phyloP scores from a whole-genome alignment of 352 stramenopile genomes.

The Elongisporangium prolatum region DNA sequence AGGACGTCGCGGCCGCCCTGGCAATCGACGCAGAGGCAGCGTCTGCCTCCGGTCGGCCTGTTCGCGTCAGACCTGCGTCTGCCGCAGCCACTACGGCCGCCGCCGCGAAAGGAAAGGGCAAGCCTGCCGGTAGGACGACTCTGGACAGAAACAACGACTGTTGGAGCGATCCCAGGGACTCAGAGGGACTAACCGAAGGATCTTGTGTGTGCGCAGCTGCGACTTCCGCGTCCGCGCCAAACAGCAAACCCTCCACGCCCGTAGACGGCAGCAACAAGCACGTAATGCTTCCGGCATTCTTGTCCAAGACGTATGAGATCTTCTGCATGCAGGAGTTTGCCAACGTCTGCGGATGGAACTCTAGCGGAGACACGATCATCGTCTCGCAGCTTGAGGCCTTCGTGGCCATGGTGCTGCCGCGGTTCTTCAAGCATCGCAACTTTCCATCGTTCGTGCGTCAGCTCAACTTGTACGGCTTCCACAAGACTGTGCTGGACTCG shows the following conservation, averaged over 20 bases:
- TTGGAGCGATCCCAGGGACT: background rate
- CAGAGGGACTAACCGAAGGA: background rate
- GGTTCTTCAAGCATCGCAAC: constrained; percentile 93
- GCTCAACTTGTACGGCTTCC: constrained; percentile 93
- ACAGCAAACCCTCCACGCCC: constrained; percentile 10
- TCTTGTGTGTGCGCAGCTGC: constrained; percentile 1
- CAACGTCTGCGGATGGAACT: constrained; percentile 88
- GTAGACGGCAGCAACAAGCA: constrained; percentile 44
- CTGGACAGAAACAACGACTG: background rate
- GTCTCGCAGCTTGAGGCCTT: constrained; percentile 85
- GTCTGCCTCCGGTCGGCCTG: background rate
- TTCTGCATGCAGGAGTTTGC: constrained; percentile 85
- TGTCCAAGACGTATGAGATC: constrained; percentile 94
- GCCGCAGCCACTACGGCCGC: background rate
- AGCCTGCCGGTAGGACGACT: constrained; percentile 2
- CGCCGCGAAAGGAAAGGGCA: constrained; percentile 11
- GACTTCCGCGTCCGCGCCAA: constrained; percentile 4
- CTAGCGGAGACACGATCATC: constrained; percentile 89
- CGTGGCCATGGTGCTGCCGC: constrained; percentile 77
- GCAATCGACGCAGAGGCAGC: background rate
- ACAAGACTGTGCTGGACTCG: constrained; percentile 91
- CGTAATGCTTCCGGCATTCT: constrained; percentile 85
- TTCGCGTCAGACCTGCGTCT: background rate
- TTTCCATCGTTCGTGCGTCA: constrained; percentile 93
- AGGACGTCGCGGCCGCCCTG: background rate